Evolutionary conservation across 768 basidiomycete genomes (phyloP), one percentile per base, ranked within the genome.

Genomic region (Pleurotus djamor): DNA sequence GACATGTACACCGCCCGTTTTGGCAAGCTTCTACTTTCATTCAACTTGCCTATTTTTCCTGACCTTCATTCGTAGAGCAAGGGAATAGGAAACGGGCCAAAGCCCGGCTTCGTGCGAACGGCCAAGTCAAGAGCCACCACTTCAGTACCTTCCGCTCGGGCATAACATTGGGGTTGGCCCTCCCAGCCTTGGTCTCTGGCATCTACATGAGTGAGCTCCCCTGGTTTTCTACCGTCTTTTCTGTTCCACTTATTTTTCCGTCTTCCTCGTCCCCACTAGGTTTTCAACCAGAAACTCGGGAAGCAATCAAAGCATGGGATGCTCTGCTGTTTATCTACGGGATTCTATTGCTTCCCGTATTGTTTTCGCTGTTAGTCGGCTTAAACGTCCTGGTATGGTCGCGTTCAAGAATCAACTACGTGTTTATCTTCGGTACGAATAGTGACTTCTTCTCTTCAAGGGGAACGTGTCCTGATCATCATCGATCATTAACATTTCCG

Each of bases 301-400:
- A 68, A 13, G 71, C 65, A 0, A 82, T 96, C 13, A 86, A 86
- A 1, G 84, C 81, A 8, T 94, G 89, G 88, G 80, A 82, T 56
- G 85, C 81, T 1, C 72, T 98, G 8, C 74, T 98, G 44, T 87
- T 85, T 63, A 75, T 96, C 16, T 99, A 97, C 67, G 87, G 83
- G 0, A 79, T 88, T 4, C 71, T 96, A 28, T 71, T 86, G 47
- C 70, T 97, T 3, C 94, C 95, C 0, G 77, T 88, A 5, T 61
- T 96, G 2, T 90, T 97, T 66, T 77, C 85, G 1, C 61, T 93
- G 35, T 74, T 97, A 0, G 83, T 98, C 57, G 91, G 92, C 28
- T 59, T 91, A n/a, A 98, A 99, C 68, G 63, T 98, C 4, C 64
- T 87, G 17, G 89, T 88, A 0, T 99, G 92, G 89, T 78, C 84